Evolutionary conservation across 2,329 filamentous ascomycete genomes (phyloP).

Genomic region (Fusarium sp.): DNA sequence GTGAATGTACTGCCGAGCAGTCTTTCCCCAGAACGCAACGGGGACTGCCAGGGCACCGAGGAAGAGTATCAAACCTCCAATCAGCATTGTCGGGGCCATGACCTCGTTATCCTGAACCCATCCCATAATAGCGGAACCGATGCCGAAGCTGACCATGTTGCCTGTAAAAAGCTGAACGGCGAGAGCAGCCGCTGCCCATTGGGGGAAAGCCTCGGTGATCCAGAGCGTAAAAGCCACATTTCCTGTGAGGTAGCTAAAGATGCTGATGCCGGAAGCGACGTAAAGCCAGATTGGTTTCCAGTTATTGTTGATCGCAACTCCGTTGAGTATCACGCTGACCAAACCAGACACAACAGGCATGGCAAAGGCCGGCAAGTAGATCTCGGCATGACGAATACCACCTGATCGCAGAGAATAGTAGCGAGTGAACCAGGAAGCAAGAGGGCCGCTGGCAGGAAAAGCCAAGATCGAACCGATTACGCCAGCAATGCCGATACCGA

Average conservation of each 20-base stretch:
- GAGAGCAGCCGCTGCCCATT: conserved; percentile 26
- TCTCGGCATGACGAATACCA: conserved; percentile 30
- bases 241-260: conserved; percentile 28
- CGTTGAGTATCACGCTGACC: conserved; percentile 13
- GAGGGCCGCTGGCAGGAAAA: conserved; percentile 13
- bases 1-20: conserved; percentile 32
- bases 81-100: conserved; percentile 19
- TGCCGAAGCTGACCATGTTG: conserved; percentile 27
- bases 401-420: conserved; percentile 13
- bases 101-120: conserved; percentile 2
- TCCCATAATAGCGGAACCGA: conserved; percentile 12
- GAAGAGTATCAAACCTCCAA: conserved; percentile 3
- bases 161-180: conserved; percentile 23
- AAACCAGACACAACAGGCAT: conserved; percentile 14
- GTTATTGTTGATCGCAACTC: conserved; percentile 2
- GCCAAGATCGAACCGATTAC: conserved; percentile 16
- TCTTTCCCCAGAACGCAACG: conserved; percentile 33
- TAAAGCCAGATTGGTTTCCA: conserved; percentile 21
- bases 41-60: conserved; percentile 32
- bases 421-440: conserved; percentile 27
- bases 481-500: conserved; percentile 3
- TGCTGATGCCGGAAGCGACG: conserved; percentile 14
- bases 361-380: conserved; percentile 15
- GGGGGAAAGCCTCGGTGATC: conserved; percentile 34
- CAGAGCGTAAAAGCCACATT: conserved; percentile 34